These are phyloP conservation scores for Massariosphaeria phaeospora DNA, from an alignment of 495 filamentous ascomycete genomes.

Conservation along the genomic window DNA sequence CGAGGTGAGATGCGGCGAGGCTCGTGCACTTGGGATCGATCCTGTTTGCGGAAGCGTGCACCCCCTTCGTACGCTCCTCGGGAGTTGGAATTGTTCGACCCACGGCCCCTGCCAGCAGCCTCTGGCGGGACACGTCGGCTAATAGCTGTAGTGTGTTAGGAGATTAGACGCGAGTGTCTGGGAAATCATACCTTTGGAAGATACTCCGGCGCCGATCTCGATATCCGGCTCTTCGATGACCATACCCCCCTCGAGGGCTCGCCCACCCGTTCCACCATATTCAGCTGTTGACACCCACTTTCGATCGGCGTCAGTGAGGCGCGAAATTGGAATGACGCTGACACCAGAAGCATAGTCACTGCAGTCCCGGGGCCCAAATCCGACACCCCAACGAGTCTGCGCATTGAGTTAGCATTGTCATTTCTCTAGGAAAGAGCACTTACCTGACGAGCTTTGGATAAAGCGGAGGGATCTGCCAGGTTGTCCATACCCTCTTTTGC, in stretches of 20 bases:
- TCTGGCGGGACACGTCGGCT: conserved; percentile 61
- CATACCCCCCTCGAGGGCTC: conserved; percentile 71
- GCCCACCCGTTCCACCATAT: conserved; percentile 86
- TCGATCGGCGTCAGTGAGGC: conserved; percentile 89
- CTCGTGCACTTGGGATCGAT: conserved; percentile 39
- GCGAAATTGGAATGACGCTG: conserved; percentile 86
- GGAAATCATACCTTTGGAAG: conserved; percentile 63
- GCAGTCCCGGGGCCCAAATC: conserved; percentile 95
- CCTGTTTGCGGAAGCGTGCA: conserved; percentile 38
- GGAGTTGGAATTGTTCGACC: conserved; percentile 43
- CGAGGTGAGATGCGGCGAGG: conserved; percentile 43
- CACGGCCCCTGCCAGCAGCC: conserved; percentile 65
- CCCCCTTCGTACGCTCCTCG: conserved; percentile 19
- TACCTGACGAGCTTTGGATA: conserved; percentile 63
- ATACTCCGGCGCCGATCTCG: conserved; percentile 94
- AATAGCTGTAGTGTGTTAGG: conserved; percentile 53
- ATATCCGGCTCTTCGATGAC: conserved; percentile 97
- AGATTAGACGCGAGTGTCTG: neutral
- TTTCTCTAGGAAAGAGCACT: neutral
- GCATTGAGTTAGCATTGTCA: conserved; percentile 1
- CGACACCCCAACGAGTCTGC: conserved; percentile 94
- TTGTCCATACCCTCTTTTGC: conserved; percentile 92
- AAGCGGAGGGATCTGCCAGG: conserved; percentile 62
- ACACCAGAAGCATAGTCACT: conserved; percentile 90
- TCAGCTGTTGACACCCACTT: conserved; percentile 97